These are phyloP conservation scores for Mallotus nudiflorus DNA, from an alignment of 345 rosid genomes.

Conservation along the genomic window DNA sequence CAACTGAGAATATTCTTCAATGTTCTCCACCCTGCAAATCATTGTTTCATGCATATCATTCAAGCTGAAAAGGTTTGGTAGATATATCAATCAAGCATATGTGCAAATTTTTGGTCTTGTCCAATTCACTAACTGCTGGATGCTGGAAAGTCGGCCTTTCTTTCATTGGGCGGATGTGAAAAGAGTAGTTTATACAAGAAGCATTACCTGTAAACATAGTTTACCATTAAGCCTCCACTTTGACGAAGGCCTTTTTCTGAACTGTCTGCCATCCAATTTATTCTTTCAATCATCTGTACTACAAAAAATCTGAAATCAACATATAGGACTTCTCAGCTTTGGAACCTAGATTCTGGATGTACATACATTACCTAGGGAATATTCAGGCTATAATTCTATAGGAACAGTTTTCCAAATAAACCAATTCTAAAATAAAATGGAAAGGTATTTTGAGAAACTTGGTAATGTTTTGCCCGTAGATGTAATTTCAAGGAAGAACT, in stretches of 20 bases:
- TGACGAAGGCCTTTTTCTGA: constrained; percentile 71
- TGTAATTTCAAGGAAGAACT: neutral
- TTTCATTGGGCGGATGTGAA: neutral
- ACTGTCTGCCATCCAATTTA: constrained; percentile 93
- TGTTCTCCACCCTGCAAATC: constrained; percentile 64
- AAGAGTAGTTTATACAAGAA: neutral
- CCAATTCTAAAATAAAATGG: neutral
- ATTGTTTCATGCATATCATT: neutral
- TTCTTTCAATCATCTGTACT: constrained; percentile 80
- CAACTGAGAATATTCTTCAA: constrained; percentile 76
- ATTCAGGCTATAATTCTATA: neutral
- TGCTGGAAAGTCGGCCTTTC: neutral
- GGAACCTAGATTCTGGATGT: neutral
- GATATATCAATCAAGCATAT: neutral
- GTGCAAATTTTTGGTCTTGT: neutral
- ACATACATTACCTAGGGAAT: neutral
- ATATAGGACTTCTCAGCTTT: neutral
- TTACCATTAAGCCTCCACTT: constrained; percentile 91
- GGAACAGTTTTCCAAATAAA: neutral
- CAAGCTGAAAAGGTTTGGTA: neutral
- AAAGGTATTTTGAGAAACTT: neutral
- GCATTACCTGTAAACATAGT: constrained; percentile 79
- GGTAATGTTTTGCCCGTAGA: neutral
- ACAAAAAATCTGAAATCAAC: constrained; percentile 3
- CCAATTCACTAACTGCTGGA: neutral